Conservation (phyloP, 441 rosid species). For the Corymbia citriodora region DNA sequence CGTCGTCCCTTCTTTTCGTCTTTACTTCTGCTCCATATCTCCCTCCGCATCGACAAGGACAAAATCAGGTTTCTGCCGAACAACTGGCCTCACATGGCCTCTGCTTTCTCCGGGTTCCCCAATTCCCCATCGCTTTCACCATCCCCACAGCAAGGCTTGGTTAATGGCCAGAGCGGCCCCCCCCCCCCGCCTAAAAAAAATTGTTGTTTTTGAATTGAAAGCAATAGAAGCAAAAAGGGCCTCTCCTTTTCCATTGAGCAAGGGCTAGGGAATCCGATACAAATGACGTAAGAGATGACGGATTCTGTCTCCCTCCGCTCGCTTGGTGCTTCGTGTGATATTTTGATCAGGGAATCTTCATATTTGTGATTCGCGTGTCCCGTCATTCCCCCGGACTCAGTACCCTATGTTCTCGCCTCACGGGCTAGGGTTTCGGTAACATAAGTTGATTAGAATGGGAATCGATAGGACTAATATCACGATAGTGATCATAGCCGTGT, state of each 20-base stretch:
- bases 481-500: not conserved
- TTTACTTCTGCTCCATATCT: not conserved
- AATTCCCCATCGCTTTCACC: not conserved
- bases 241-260: not conserved
- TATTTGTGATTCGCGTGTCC: not conserved
- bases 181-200: not conserved
- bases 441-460: not conserved
- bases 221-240: not conserved
- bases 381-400: not conserved
- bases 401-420: not conserved
- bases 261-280: not conserved
- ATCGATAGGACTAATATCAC: not conserved
- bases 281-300: not conserved
- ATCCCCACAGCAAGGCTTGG: not conserved
- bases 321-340: not conserved
- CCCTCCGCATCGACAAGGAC: not conserved
- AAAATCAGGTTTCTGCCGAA: not conserved
- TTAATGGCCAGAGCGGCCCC: not conserved
- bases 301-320: not conserved
- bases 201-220: no score
- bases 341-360: not conserved
- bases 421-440: not conserved
- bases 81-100: not conserved
- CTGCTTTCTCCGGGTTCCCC: not conserved
- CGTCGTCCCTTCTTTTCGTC: not conserved